phyloP scores from a whole-genome alignment of 257 asterid species.

The Primulina eburnea region DNA sequence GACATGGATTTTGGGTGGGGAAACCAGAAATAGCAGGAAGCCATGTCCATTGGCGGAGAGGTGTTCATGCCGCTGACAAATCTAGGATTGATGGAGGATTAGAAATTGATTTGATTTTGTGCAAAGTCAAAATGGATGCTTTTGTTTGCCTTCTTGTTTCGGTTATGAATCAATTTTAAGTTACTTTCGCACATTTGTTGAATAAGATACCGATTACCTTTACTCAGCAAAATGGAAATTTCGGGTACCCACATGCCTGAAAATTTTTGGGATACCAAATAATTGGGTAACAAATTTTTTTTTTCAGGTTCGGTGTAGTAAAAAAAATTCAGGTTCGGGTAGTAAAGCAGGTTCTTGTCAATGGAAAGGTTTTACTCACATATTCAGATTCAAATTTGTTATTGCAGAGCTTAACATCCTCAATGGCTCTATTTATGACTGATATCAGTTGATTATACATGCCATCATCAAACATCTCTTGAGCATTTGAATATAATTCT shows the following conservation, averaged over 20 bases:
- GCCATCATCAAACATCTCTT: constrained; percentile 65
- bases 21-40: constrained; percentile 20
- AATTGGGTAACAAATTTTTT: no score
- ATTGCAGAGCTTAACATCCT: constrained; percentile 54
- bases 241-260: no score
- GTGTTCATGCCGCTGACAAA: constrained; percentile 25
- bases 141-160: constrained; percentile 16
- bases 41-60: constrained; percentile 22
- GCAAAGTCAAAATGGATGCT: constrained; percentile 24
- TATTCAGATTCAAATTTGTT: constrained; percentile 84
- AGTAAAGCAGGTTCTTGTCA: not conserved
- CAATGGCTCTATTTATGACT: constrained; percentile 65
- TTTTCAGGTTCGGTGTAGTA: no score
- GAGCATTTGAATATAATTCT: constrained; percentile 81
- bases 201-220: no score
- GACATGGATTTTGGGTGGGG: constrained; percentile 38
- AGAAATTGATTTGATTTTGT: constrained; percentile 28
- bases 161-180: no score
- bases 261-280: no score
- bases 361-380: constrained; percentile 45
- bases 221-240: no score
- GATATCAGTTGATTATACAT: constrained; percentile 69
- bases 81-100: constrained; percentile 34
- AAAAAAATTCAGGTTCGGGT: no score
- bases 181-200: no score